Percentiles rank a stretch among this genome's conserved stretches.
Evolutionary conservation across 768 basidiomycete genomes (phyloP).

Genomic region (Lyophyllum decastes): DNA sequence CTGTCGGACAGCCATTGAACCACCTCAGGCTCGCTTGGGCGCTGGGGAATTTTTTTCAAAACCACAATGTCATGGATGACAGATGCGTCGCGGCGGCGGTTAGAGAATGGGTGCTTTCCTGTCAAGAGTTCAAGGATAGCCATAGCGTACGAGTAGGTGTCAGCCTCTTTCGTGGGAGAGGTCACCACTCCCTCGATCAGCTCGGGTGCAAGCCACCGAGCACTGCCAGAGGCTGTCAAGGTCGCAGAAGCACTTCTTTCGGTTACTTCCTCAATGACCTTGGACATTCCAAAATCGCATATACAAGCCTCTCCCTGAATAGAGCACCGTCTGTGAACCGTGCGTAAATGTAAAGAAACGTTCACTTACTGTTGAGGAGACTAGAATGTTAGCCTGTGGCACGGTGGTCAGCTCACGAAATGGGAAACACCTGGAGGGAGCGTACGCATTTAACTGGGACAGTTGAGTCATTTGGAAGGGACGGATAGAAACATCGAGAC

Average conservation of each 20-base stretch:
- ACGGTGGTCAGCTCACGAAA: not conserved
- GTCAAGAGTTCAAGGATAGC: constrained; percentile 60
- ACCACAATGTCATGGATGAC: constrained; percentile 48
- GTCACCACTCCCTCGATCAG: constrained; percentile 45
- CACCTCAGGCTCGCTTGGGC: constrained; percentile 38
- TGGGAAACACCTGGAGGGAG: constrained; percentile 3
- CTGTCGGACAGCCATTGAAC: constrained; percentile 44
- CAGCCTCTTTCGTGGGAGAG: constrained; percentile 47
- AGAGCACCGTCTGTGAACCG: not conserved
- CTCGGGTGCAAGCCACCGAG: constrained; percentile 67
- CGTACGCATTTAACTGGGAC: constrained; percentile 61
- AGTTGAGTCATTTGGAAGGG: constrained; percentile 2
- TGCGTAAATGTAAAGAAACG: not conserved
- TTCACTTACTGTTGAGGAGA: constrained; percentile 44
- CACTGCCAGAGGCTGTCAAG: constrained; percentile 47
- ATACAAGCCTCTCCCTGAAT: constrained; percentile 53
- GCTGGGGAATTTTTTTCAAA: constrained; percentile 37
- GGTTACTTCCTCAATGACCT: constrained; percentile 58
- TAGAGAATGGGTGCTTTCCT: constrained; percentile 49
- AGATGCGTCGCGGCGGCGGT: constrained; percentile 48
- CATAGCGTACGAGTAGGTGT: constrained; percentile 64
- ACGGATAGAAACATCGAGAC: constrained; percentile 23
- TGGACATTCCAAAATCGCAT: constrained; percentile 67
- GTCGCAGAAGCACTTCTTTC: constrained; percentile 47
- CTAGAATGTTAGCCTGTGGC: constrained; percentile 49